Conservation (phyloP, 352 stramenopile genomes). For the Halophytophthora batemanensis region DNA sequence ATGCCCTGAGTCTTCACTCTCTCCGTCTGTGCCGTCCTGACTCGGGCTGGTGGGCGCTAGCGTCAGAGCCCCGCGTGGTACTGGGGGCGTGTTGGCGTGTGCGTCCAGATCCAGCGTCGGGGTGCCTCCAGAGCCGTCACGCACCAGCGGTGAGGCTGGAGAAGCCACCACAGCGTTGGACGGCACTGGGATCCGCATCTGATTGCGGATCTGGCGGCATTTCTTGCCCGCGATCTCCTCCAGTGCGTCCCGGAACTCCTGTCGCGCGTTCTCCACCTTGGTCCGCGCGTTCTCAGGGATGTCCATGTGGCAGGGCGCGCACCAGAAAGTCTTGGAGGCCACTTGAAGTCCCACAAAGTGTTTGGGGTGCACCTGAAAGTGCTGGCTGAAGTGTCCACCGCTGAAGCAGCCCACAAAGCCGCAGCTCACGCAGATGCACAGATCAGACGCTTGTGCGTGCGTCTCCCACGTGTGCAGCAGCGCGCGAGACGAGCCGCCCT, state of each 20-base stretch:
- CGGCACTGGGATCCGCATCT: conserved; percentile 2
- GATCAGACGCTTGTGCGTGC: conserved; percentile 28
- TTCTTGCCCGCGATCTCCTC: conserved; percentile 54
- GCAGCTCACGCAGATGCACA: conserved; percentile 58
- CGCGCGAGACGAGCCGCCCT: background rate
- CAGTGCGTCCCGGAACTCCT: conserved; percentile 35
- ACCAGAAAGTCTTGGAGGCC: conserved; percentile 55
- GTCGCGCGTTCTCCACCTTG: conserved; percentile 38
- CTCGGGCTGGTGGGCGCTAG: conserved; percentile 4
- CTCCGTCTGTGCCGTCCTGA: background rate
- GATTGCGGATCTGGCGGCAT: conserved; percentile 31
- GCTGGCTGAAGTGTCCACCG: conserved; percentile 46
- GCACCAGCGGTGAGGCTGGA: conserved; percentile 8
- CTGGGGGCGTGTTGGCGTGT: conserved; percentile 9
- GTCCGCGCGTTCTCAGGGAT: conserved; percentile 25
- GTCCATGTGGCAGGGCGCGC: conserved; percentile 45
- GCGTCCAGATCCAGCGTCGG: conserved; percentile 9
- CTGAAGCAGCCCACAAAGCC: conserved; percentile 58
- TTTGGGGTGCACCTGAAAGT: conserved; percentile 51
- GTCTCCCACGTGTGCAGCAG: conserved; percentile 33
- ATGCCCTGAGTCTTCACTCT: conserved; percentile 3
- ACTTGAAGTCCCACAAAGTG: conserved; percentile 59
- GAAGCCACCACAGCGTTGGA: conserved; percentile 16
- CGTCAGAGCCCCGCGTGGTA: conserved; percentile 8
- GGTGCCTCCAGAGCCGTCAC: conserved; percentile 16